Conservation (phyloP, 352 stramenopile genomes). For the Phytopythium oedochilum region DNA sequence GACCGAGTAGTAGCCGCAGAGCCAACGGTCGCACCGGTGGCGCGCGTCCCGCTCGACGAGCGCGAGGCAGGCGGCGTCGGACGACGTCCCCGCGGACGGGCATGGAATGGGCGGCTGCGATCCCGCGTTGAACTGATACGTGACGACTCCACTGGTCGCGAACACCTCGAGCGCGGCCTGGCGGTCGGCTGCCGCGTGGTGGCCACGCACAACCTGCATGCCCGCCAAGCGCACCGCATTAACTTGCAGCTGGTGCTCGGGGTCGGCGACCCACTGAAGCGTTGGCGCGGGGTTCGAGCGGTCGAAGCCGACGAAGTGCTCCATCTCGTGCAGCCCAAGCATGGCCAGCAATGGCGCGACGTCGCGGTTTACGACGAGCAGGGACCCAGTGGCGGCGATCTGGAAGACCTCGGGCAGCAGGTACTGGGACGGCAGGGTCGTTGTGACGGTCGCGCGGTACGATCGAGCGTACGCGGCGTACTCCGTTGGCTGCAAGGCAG, state of each 20-base stretch:
- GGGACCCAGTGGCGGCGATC: conserved; percentile 63
- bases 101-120: conserved; percentile 40
- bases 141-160: conserved; percentile 35
- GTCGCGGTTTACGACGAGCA: conserved; percentile 67
- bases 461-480: conserved; percentile 67
- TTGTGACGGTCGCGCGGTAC: conserved; percentile 71
- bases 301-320: conserved; percentile 68
- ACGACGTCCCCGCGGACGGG: conserved; percentile 47
- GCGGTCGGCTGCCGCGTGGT: conserved; percentile 57
- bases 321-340: conserved; percentile 44
- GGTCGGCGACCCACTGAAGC: conserved; percentile 48
- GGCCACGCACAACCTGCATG: conserved; percentile 50
- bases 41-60: conserved; percentile 45
- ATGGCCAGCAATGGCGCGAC: conserved; percentile 41
- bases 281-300: conserved; percentile 36
- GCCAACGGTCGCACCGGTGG: conserved; percentile 75
- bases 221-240: conserved; percentile 53
- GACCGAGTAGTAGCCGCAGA: conserved; percentile 57
- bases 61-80: conserved; percentile 33
- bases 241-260: conserved; percentile 41
- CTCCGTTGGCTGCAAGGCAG: conserved; percentile 56
- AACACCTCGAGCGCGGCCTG: conserved; percentile 56
- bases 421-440: conserved; percentile 72
- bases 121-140: conserved; percentile 39
- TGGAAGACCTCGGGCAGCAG: conserved; percentile 79